Evolutionary conservation across 1,284 basidiomycete genomes (phyloP), one percentile per base, ranked within the genome.

Genomic region (Marasmius sp.): DNA sequence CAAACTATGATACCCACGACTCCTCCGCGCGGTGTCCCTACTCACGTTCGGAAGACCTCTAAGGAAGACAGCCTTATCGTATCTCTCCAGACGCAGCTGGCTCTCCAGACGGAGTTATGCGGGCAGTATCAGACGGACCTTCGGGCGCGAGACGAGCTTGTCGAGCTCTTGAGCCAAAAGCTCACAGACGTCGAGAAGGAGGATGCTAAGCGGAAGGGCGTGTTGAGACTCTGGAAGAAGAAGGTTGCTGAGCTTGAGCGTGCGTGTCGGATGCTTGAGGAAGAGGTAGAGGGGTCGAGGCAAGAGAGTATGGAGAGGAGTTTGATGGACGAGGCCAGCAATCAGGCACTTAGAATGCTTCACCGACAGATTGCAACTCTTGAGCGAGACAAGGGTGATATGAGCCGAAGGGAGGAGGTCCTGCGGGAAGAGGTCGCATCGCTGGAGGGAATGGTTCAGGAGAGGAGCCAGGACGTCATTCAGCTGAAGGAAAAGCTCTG

Each of bases 271-370:
- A 74, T 79, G 60, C 78, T 93, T 20, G 86, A 91, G 68, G 88
- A 89, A 47, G 86, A 90, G 67, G 84, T 89, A 16, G 89, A 92
- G 54, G 76, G 79, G 3, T 87, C 85, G 60, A 77, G 86, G 54
- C 85, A 85, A 69, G 87, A 88, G 67, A 87, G 83, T 68, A 74
- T 86, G 74, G 90, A 91, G 68, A 78, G 89, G 45, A 91, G 88
- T 63, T 72, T 91, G 45, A 89, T 91, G 85, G 91, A 92, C 67
- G 89, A 89, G 66, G 90, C 90, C 0, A 89, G 87, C 62, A 81
- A 86, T 1, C 85, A 87, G 68, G 89, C 89, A 1, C 68, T 92
- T 63, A 77, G 84, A 34, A 83, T 84, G 76, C 76, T 92, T 38
- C 90, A 92, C 67, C 72, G 79, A 22, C 85, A 84, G 61, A 88